phyloP scores from a whole-genome alignment of 1,139 yeast genomes.

The Scheffersomyces segobiensis region DNA sequence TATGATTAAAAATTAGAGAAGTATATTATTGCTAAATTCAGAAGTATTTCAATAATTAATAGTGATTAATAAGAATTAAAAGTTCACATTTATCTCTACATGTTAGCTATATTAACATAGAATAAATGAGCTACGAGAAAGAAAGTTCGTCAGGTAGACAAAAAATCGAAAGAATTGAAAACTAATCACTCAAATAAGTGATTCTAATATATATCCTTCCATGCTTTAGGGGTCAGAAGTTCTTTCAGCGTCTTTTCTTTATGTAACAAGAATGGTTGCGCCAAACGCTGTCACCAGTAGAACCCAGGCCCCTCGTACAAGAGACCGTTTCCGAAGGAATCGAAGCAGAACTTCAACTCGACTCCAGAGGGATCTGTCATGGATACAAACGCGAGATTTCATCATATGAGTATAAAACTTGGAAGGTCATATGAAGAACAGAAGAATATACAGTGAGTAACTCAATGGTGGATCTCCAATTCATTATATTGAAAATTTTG shows the following conservation, averaged over 20 bases:
- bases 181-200: background rate
- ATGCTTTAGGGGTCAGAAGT: constrained; percentile 41
- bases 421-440: constrained; percentile 49
- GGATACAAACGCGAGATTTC: constrained; percentile 56
- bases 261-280: constrained; percentile 63
- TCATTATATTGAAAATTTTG: background rate
- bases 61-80: background rate
- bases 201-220: background rate
- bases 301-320: constrained; percentile 46
- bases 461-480: background rate
- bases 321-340: constrained; percentile 40
- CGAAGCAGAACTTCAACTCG: constrained; percentile 30
- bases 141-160: background rate
- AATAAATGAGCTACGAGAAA: background rate
- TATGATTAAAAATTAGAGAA: background rate
- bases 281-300: constrained; percentile 60
- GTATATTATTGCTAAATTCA: no score
- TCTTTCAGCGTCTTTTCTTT: constrained; percentile 46
- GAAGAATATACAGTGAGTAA: background rate
- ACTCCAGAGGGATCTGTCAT: constrained; percentile 51
- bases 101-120: background rate
- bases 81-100: background rate
- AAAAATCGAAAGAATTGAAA: background rate
- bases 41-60: background rate
- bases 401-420: constrained; percentile 60